Conservation (phyloP, 2,329 filamentous ascomycete genomes). For the Beauveria asiatica region DNA sequence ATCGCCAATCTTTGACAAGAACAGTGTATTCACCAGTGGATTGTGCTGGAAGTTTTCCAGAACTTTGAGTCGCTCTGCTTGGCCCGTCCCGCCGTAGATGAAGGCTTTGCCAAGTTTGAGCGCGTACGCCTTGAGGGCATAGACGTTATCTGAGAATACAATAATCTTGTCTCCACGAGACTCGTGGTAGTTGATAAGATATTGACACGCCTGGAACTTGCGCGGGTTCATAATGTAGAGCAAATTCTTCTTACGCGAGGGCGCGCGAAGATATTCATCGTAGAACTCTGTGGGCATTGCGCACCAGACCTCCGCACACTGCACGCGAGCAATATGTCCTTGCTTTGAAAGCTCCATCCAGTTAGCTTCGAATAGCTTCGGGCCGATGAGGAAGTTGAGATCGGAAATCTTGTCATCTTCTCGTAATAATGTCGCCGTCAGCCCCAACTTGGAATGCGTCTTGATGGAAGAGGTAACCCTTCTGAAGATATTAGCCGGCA, state of each 20-base stretch:
- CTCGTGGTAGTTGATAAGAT: slow-evolving; percentile 97
- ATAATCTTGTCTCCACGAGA: slow-evolving; percentile 94
- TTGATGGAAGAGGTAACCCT: slow-evolving; percentile 90
- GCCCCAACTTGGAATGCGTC: slow-evolving; percentile 86
- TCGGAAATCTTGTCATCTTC: slow-evolving; percentile 99
- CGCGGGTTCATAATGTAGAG: slow-evolving; percentile 96
- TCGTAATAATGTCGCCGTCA: slow-evolving; percentile 87
- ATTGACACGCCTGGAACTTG: slow-evolving; percentile 96
- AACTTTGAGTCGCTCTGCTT: slow-evolving; percentile 77
- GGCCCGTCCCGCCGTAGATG: slow-evolving; percentile 83
- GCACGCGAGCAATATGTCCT: slow-evolving; percentile 92
- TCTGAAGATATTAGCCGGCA: slow-evolving; percentile 92
- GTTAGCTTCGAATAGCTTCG: slow-evolving; percentile 96
- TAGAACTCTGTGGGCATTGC: slow-evolving; percentile 99
- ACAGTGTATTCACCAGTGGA: slow-evolving; percentile 80
- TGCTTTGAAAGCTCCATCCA: slow-evolving; percentile 98
- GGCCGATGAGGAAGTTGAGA: slow-evolving; percentile 93
- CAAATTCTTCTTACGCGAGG: slow-evolving; percentile 37
- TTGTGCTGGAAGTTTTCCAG: slow-evolving; percentile 95
- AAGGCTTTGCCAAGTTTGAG: slow-evolving; percentile 76
- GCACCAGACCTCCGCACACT: slow-evolving; percentile 98
- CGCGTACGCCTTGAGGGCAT: slow-evolving; percentile 80
- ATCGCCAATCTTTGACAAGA: slow-evolving; percentile 95
- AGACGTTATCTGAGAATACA: slow-evolving; percentile 96
- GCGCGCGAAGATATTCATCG: slow-evolving; percentile 76